These are phyloP conservation scores for Serendipita sp. DNA, from an alignment of 768 basidiomycete species.

Conservation along the genomic window DNA sequence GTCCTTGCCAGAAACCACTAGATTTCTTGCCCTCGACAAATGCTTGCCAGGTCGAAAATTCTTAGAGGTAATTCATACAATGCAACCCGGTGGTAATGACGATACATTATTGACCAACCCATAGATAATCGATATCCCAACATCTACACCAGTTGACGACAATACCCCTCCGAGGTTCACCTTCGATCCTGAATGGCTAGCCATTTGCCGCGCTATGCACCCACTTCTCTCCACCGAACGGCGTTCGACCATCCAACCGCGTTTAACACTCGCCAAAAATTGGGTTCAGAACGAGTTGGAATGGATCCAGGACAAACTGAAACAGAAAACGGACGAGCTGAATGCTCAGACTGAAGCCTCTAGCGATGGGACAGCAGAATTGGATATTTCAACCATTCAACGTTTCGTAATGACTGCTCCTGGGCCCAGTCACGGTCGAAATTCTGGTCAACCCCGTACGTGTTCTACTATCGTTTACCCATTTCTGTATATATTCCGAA, in stretches of 20 bases:
- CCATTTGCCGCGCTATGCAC: constrained; percentile 76
- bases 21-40: constrained; percentile 83
- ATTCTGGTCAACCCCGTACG: constrained; percentile 26
- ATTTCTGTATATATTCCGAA: background rate
- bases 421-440: constrained; percentile 28
- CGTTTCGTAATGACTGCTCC: constrained; percentile 52
- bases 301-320: constrained; percentile 53
- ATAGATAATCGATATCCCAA: constrained; percentile 55
- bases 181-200: constrained; percentile 88
- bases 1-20: constrained; percentile 46
- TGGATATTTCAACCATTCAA: constrained; percentile 39
- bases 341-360: background rate
- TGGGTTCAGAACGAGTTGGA: constrained; percentile 41
- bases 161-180: constrained; percentile 22
- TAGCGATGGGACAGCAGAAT: constrained; percentile 11
- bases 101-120: background rate
- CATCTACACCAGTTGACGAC: constrained; percentile 12
- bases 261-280: constrained; percentile 27
- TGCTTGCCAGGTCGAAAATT: constrained; percentile 59
- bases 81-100: too few relatives aligned
- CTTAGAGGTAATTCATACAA: constrained; percentile 42
- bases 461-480: constrained; percentile 7
- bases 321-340: background rate
- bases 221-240: constrained; percentile 47
- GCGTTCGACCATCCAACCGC: constrained; percentile 39